These are phyloP conservation scores for Alternaria gansuensis DNA, from an alignment of 2,329 filamentous ascomycete species.

Conservation along the genomic window DNA sequence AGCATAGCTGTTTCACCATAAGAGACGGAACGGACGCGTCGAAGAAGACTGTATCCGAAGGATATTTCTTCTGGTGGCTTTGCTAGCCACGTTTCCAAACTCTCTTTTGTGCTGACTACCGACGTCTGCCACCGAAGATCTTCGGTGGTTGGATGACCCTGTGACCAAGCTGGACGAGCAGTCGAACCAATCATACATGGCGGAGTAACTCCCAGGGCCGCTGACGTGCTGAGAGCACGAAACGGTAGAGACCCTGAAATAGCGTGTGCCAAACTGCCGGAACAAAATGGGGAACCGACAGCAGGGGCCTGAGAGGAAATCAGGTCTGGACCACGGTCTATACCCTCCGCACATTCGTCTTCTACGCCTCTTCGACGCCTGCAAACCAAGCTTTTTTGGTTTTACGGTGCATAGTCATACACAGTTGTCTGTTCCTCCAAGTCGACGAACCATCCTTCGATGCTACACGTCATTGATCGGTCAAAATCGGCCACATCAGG, in stretches of 20 bases:
- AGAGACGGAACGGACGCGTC: not conserved
- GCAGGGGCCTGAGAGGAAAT: conserved; percentile 7
- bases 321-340: conserved; percentile 15
- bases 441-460: not conserved
- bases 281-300: conserved; percentile 8
- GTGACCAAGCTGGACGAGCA: not conserved
- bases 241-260: conserved; percentile 16
- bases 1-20: not conserved
- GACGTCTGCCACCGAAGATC: conserved; percentile 15
- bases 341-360: conserved; percentile 13
- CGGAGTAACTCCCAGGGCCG: not conserved
- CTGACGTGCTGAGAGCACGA: conserved; percentile 8
- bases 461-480: conserved; percentile 13
- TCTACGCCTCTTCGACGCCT: conserved; percentile 6
- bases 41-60: conserved; percentile 1
- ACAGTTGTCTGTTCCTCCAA: conserved; percentile 2
- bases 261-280: conserved; percentile 10
- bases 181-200: conserved; percentile 2
- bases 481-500: conserved; percentile 2
- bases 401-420: conserved; percentile 2
- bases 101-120: not conserved
- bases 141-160: conserved; percentile 15
- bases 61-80: not conserved
- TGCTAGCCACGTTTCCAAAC: conserved; percentile 6
- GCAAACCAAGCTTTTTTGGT: conserved; percentile 1